Evolutionary conservation across 2,329 filamentous ascomycete genomes (phyloP).

Genomic region (Diaporthe longicolla): DNA sequence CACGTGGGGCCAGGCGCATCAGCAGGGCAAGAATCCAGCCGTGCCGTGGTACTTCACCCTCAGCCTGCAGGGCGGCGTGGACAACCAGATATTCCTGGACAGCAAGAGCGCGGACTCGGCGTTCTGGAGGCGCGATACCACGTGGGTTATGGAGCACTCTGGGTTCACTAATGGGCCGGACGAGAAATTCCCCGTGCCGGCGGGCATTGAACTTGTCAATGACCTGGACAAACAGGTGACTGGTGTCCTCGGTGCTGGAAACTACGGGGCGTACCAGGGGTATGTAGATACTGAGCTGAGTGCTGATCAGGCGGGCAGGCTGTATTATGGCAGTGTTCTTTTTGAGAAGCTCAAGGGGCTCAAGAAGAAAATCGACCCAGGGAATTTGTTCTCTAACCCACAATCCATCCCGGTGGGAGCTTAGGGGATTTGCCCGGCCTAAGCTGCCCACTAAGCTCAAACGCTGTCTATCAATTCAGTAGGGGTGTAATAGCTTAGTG

Average conservation of each 20-base stretch:
- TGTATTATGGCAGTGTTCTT: constrained; percentile 49
- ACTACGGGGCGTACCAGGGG: constrained; percentile 49
- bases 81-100: constrained; percentile 46
- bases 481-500: background rate
- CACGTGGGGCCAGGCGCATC: constrained; percentile 42
- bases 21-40: constrained; percentile 30
- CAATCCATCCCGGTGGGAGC: constrained; percentile 46
- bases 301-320: constrained; percentile 45
- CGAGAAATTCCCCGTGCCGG: constrained; percentile 36
- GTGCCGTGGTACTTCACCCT: constrained; percentile 50
- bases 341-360: constrained; percentile 49
- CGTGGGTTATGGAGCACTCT: constrained; percentile 49
- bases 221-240: constrained; percentile 46
- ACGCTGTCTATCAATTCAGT: too few species aligned
- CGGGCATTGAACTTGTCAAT: constrained; percentile 45
- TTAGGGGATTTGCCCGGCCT: background rate
- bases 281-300: constrained; percentile 50
- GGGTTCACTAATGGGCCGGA: constrained; percentile 24
- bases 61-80: constrained; percentile 50
- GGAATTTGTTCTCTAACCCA: constrained; percentile 47
- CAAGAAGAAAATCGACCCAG: constrained; percentile 54
- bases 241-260: constrained; percentile 40
- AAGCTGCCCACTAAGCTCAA: too few species aligned
- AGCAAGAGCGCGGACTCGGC: constrained; percentile 44
- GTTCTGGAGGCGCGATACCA: constrained; percentile 47